Conservation (phyloP, 73 alveolate genomes). For the Diophrys appendiculata region DNA sequence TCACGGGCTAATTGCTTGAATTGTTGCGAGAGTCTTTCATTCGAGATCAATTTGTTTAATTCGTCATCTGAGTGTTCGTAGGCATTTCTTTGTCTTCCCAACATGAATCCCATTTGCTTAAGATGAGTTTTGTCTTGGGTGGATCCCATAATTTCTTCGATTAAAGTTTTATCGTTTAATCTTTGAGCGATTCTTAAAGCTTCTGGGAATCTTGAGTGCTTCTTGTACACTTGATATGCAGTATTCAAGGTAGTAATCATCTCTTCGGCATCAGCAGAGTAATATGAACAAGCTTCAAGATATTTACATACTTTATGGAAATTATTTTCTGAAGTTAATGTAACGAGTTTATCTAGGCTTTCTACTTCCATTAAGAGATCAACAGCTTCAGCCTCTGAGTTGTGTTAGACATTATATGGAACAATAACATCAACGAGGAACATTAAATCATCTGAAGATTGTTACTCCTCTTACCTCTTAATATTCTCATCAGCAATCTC, state of each 20-base stretch:
- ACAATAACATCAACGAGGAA: conserved; percentile 82
- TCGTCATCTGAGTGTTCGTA: conserved; percentile 81
- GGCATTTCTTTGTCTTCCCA: conserved; percentile 89
- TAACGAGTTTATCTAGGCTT: conserved; percentile 67
- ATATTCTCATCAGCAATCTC: conserved; percentile 86
- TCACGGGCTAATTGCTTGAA: conserved; percentile 91
- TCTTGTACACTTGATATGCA: conserved; percentile 74
- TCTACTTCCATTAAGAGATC: conserved; percentile 95
- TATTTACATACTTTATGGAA: conserved; percentile 87
- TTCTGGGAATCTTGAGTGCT: conserved; percentile 82
- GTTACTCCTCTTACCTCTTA: conserved; percentile 71
- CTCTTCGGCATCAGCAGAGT: conserved; percentile 95
- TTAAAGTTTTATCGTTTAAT: conserved; percentile 77
- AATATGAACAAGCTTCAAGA: conserved; percentile 72
- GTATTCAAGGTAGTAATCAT: conserved; percentile 73
- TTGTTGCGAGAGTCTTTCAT: conserved; percentile 80
- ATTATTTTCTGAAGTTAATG: conserved; percentile 79
- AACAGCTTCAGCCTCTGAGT: conserved; percentile 93
- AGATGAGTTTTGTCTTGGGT: conserved; percentile 68
- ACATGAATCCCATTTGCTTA: conserved; percentile 86
- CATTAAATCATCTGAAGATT: conserved; percentile 71
- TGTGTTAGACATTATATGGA: conserved; percentile 88
- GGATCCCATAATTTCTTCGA: conserved; percentile 79
- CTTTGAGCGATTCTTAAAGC: conserved; percentile 98
- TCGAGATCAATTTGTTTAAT: conserved; percentile 81